Evolutionary conservation across 306 rosid genomes (phyloP), one percentile per base, ranked within the genome.

Genomic region (Prinsepia uniflora): DNA sequence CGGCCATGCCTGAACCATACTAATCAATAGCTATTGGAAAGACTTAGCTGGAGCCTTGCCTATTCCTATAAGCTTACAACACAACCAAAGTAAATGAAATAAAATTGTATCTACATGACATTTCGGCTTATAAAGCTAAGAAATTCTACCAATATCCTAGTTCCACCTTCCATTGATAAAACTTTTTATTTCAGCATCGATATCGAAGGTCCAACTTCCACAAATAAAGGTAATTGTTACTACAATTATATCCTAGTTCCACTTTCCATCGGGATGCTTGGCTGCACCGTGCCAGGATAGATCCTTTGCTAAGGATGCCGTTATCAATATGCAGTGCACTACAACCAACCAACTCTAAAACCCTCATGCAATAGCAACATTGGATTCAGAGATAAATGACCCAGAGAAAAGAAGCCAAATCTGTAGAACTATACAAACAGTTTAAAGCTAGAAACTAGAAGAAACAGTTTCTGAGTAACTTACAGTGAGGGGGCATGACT

Each of bases 401-500:
- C 45, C 55, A 52, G 17, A 62, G 17, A 12, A 62, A 75, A 70
- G n/a, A 63, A 44, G 56, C 11, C 50, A 65, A 63, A 60, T 63
- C 48, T 22, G 10, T 61, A 62, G 47, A 63, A 70, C 15, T 58
- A 76, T 6, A 12, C 40, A 46, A 43, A 41, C 40, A 64, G 58
- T 65, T 43, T 74, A 65, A 44, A 65, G 71, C 70, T 66, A 76
- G 81, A 68, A 22, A 79, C 36, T n/a, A 61, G 20, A 82, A 9
- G 58, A 64, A 68, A 69, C 44, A 36, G 59, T 24, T 20, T 73
- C 40, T 12, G 49, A 69, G 64, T 76, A 75, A 86, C 96, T 87
- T 83, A 93, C 98, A 88, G 20, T 85, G 89, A 75, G 81, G 81
- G 57, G 86, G 79, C 79, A 88, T 74, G 75, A 78, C 91, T 10